Evolutionary conservation across 208 protist species (phyloP).

Genomic region (Acanthamoeba polyphaga): DNA sequence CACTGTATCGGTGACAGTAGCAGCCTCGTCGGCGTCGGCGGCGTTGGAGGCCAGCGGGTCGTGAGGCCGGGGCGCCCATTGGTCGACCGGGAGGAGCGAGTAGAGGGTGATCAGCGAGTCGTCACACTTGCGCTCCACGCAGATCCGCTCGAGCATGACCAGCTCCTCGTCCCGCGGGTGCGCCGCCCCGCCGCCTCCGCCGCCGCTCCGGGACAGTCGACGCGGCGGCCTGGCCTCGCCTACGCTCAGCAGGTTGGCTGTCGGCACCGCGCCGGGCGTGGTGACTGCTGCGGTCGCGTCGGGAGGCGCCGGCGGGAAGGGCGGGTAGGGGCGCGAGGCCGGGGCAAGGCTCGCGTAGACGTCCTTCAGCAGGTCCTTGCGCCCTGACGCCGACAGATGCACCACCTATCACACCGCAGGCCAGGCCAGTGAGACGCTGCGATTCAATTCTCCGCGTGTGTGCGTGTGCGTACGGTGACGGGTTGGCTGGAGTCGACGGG

Average conservation of each 20-base stretch:
- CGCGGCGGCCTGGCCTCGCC: too few species aligned
- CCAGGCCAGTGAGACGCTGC: too few species aligned
- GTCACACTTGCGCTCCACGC: conserved; percentile 1
- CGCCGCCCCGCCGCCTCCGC: too few species aligned
- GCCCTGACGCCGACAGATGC: neutral
- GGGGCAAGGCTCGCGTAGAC: neutral
- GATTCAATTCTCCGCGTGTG: too few species aligned
- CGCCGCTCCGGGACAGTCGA: too few species aligned
- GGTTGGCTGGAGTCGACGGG: neutral
- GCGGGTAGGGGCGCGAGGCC: neutral
- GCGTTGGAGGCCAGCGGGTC: too few species aligned
- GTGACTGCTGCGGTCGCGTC: too few species aligned
- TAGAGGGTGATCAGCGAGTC: conserved; percentile 10
- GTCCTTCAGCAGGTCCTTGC: neutral
- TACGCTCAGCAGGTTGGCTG: too few species aligned
- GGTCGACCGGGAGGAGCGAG: neutral
- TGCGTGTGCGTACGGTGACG: neutral
- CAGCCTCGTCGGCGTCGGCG: too few species aligned
- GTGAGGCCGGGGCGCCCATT: too few species aligned
- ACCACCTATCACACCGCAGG: neutral
- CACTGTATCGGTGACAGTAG: too few species aligned
- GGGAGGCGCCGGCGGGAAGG: neutral
- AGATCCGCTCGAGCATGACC: neutral
- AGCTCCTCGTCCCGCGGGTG: conserved; percentile 1
- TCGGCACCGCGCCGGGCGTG: too few species aligned